These are phyloP conservation scores for Citrullus mucosospermus DNA, from an alignment of 306 rosid species.

Conservation along the genomic window DNA sequence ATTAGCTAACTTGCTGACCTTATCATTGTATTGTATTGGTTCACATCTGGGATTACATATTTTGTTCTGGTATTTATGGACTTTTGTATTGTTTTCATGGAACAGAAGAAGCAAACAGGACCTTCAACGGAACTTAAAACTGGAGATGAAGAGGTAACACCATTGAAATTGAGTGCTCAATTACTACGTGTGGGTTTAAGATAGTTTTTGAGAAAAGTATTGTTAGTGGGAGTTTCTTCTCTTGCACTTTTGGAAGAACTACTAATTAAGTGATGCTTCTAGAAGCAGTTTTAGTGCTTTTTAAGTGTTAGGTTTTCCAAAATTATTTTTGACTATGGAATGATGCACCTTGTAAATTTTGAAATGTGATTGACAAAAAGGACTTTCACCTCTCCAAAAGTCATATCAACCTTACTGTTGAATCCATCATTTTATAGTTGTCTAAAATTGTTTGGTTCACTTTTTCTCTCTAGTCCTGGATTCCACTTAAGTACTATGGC, in stretches of 20 bases:
- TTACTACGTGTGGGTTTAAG: not conserved
- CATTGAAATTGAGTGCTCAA: not conserved
- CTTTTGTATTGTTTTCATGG: slow-evolving; percentile 10
- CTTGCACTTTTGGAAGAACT: not conserved
- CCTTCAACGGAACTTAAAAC: slow-evolving; percentile 37
- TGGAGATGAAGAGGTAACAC: slow-evolving; percentile 47
- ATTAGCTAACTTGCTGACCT: not conserved
- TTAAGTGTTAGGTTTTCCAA: not conserved
- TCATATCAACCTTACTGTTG: not conserved
- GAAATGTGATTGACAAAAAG: not conserved
- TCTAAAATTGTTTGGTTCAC: not conserved
- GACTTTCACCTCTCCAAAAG: not conserved
- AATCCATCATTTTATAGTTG: not conserved
- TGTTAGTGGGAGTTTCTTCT: not conserved
- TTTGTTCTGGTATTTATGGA: not conserved
- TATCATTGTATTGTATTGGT: not conserved
- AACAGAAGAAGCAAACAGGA: slow-evolving; percentile 45
- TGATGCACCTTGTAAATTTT: not conserved
- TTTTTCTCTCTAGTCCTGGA: slow-evolving; percentile 45
- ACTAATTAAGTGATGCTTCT: not conserved
- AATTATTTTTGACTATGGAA: not conserved
- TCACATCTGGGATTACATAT: not conserved
- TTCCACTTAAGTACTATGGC: slow-evolving; percentile 78
- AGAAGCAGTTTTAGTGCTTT: not conserved
- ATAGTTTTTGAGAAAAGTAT: not conserved